Base-by-base conservation (phyloP, 1,284 basidiomycete species). In the Vanrija humicola region DNA sequence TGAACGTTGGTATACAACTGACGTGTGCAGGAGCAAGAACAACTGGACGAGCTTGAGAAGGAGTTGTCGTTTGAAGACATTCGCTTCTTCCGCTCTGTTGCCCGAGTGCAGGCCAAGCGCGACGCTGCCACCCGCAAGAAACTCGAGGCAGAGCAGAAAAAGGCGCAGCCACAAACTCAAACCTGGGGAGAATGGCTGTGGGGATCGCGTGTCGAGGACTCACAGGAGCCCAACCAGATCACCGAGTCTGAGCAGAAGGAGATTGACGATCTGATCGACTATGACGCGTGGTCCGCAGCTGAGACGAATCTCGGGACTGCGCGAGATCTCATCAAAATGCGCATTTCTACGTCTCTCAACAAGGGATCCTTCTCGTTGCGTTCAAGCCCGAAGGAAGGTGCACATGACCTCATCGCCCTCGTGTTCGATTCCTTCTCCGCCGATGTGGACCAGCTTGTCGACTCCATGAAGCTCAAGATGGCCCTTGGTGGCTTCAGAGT, bases 41-140 rank as follows among this genome's bases (percentile, higher is more conserved):
- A 78, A 6, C 78, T 97, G 25, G 82, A 84, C 46, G 80, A 78
- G 1, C 78, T 98, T 50, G 97, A 99, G 73, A 79, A 76, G 64
- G 90, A 90, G 70, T 81, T 98, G 12, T 83, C 85, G 0, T 98
- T 98, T 69, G 91, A 97, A 72, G 96, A 98, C 67, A 89, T 99
- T 51, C 87, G 96, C 12, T 98, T 98, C 77, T 99, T 98, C 79
- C 86, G 96, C 23, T 98, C 94, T 4, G 91, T 99, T 58, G 92
- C 93, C 0, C 86, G 92, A 8, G 92, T 90, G 7, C 86, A 87
- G 63, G 79, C 97, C 16, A 86, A 87, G 64, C 93, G 96, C 70
- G 92, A 98, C 66, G 81, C 84, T 34, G 87, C 84, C 1, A 78
- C 86, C 25, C 82, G 84, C 46, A 83, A 84, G 67, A 82, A 81